Conservation (phyloP, 176 grass and related monocot species). For the Oropetium thomaeum region DNA sequence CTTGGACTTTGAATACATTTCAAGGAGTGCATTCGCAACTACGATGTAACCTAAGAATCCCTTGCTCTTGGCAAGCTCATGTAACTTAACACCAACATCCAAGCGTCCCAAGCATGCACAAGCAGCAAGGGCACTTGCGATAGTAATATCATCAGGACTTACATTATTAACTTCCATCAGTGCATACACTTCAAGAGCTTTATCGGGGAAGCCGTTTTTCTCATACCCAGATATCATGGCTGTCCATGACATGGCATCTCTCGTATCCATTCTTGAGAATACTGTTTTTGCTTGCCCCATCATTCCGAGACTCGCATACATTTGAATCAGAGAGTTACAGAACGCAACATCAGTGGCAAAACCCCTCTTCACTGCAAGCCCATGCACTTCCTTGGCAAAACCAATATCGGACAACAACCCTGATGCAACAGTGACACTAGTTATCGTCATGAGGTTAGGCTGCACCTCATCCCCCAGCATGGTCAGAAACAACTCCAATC, state of each 20-base stretch:
- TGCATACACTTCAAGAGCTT: slow-evolving; percentile 78
- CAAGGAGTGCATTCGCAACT: slow-evolving; percentile 66
- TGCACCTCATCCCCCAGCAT: slow-evolving; percentile 71
- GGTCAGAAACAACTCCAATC: slow-evolving; percentile 61
- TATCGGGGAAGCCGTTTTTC: slow-evolving; percentile 65
- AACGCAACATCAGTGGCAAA: slow-evolving; percentile 61
- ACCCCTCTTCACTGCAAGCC: slow-evolving; percentile 65
- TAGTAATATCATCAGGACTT: slow-evolving; percentile 62
- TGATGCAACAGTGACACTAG: slow-evolving; percentile 70
- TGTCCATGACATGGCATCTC: slow-evolving; percentile 83
- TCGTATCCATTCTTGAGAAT: slow-evolving; percentile 65
- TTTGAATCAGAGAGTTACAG: slow-evolving; percentile 80
- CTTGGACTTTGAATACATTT: slow-evolving; percentile 87
- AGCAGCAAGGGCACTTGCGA: slow-evolving; percentile 68
- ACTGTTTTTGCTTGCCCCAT: slow-evolving; percentile 56
- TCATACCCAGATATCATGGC: slow-evolving; percentile 95
- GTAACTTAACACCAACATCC: slow-evolving; percentile 74
- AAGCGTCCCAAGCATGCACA: slow-evolving; percentile 66
- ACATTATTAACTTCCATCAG: slow-evolving; percentile 70
- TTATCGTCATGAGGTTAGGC: slow-evolving; percentile 71
- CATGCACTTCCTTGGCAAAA: slow-evolving; percentile 77
- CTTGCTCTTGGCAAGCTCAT: slow-evolving; percentile 53
- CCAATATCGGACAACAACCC: slow-evolving; percentile 32
- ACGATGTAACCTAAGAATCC: slow-evolving; percentile 46
- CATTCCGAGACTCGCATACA: slow-evolving; percentile 61